Base-by-base conservation (phyloP, 768 basidiomycete species). In the Tylopilus plumbeoviolaceoides region DNA sequence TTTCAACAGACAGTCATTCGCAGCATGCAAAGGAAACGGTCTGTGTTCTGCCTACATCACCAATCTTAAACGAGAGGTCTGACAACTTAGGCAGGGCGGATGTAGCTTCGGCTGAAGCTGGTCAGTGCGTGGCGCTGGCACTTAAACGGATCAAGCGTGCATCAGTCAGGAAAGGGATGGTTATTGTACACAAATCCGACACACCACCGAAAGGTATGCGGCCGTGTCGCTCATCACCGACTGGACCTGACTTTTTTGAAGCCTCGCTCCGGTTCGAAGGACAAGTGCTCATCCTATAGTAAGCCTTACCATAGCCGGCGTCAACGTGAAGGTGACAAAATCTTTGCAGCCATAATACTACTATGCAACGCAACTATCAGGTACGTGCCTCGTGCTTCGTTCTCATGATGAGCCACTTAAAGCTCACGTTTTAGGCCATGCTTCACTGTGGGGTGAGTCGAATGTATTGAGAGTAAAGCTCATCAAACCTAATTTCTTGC, bases 1-100 rank as follows among this genome's bases (percentile, higher is more conserved):
- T 98, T 87, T 69, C 81, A 84, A 56, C 78, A 80, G 36, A 90
- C 90, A 0, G 73, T 83, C 9, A 75, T 99, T 56, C 92, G 90
- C 74, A 89, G 84, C 59, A 99, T 99, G 73, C 95, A 98, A 72
- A 81, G 95, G 53, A 99, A 98, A 70, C 74, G 90, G 89, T 87
- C 44, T 31, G 77, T 64, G 17, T 11, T 57, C 10, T 30, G 10
- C 30, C 31, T 31, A n/a, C 33, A 23, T 47, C 15, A 28, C 33
- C 17, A 25, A 15, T 30, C 21, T 17, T 44, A 18, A 21, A n/a
- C 44, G 28, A 47, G 50, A 18, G 11, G 0, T 23, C 46, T 59
- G 54, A 54, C 48, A 7, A 21, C n/a, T 10, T 48, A 43, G 25
- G 23, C 56, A 88, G 94, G 31, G 93, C 89, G 20, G 77, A 85